These are phyloP conservation scores for Alternaria tenuissima DNA, from an alignment of 2,329 filamentous ascomycete genomes.

Conservation along the genomic window DNA sequence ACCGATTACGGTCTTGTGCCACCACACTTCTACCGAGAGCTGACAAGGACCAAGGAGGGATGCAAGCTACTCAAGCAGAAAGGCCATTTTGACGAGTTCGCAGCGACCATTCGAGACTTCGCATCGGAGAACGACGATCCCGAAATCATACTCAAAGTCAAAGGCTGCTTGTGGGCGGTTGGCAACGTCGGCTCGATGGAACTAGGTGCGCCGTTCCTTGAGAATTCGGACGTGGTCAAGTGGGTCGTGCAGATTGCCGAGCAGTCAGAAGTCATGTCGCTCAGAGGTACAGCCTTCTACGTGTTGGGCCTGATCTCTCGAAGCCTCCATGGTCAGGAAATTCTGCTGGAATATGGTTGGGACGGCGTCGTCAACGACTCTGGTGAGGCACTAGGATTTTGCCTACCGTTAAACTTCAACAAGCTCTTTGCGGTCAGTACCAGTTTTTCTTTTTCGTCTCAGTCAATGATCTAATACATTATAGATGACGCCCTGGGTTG, in stretches of 20 bases:
- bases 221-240: constrained; percentile 86
- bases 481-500: constrained; percentile 52
- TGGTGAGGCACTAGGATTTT: constrained; percentile 85
- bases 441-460: not conserved
- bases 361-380: constrained; percentile 85
- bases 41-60: constrained; percentile 90
- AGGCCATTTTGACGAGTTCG: constrained; percentile 95
- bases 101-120: constrained; percentile 84
- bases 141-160: constrained; percentile 90
- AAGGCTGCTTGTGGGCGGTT: constrained; percentile 96
- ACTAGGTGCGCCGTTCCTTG: constrained; percentile 90
- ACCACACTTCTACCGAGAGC: constrained; percentile 96
- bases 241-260: constrained; percentile 90
- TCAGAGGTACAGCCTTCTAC: constrained; percentile 96
- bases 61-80: constrained; percentile 90
- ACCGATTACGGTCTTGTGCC: constrained; percentile 72
- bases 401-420: constrained; percentile 79
- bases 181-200: constrained; percentile 99
- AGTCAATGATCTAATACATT: constrained; percentile 23
- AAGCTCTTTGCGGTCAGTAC: constrained; percentile 74
- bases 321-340: constrained; percentile 90
- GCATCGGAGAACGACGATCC: constrained; percentile 84
- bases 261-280: constrained; percentile 84
- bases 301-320: constrained; percentile 91
- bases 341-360: constrained; percentile 89